Conservation (phyloP, 305 asterid species). For the Fraxinus xanthoxyloides region DNA sequence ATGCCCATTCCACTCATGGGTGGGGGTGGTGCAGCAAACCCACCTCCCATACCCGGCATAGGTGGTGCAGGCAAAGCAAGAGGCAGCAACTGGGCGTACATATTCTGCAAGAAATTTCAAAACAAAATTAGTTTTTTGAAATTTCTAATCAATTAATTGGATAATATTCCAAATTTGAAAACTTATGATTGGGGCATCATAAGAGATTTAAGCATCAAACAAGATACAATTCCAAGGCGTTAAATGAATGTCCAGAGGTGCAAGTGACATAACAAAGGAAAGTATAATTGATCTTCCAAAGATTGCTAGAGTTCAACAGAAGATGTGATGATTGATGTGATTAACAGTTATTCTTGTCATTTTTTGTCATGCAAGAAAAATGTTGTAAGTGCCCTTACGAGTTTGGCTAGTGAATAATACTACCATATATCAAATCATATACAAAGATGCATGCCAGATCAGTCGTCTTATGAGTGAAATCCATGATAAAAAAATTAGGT, state of each 20-base stretch:
- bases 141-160: background rate
- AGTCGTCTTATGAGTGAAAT: background rate
- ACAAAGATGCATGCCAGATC: background rate
- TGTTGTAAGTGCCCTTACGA: background rate
- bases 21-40: conserved; percentile 54
- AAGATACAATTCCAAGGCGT: background rate
- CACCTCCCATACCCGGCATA: conserved; percentile 72
- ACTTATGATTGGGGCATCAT: background rate
- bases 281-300: background rate
- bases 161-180: background rate
- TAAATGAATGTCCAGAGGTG: background rate
- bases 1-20: conserved; percentile 84
- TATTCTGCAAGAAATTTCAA: conserved; percentile 55
- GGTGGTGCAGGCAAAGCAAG: conserved; percentile 90
- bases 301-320: background rate
- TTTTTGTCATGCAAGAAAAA: background rate
- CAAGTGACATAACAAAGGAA: background rate
- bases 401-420: background rate
- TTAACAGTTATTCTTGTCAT: background rate
- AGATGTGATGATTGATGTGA: background rate
- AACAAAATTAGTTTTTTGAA: background rate
- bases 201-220: background rate
- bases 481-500: background rate
- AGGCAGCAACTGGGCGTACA: conserved; percentile 84
- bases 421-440: background rate